Percentiles rank a stretch among this genome's conserved stretches.
These are phyloP conservation scores for Barnettozyma populi DNA, from an alignment of 805 yeast genomes.

Conservation along the genomic window DNA sequence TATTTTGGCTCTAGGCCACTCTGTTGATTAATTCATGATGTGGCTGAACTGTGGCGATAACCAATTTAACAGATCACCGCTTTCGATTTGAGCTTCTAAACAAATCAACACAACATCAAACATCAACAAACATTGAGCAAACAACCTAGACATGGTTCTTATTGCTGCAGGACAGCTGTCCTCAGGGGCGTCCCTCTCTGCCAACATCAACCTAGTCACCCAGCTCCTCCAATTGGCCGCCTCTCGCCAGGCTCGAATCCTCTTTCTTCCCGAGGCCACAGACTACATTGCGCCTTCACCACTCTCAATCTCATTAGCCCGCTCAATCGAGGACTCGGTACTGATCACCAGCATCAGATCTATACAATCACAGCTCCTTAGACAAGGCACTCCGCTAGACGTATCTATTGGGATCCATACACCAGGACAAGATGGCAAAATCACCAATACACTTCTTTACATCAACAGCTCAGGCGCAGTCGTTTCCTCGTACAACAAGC, in stretches of 20 bases:
- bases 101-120: no score
- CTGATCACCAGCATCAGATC: conserved; percentile 40
- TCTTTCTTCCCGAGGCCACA: conserved; percentile 91
- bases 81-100: no score
- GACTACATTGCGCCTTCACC: conserved; percentile 68
- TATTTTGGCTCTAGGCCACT: no score
- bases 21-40: no score
- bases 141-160: conserved; percentile 37
- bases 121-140: no score
- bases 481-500: conserved; percentile 67
- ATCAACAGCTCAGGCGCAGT: conserved; percentile 60
- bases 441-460: conserved; percentile 71
- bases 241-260: conserved; percentile 50
- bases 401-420: conserved; percentile 90
- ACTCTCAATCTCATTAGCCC: conserved; percentile 56
- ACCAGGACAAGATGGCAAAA: conserved; percentile 46
- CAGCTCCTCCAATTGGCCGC: conserved; percentile 62
- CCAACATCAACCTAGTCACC: conserved; percentile 56
- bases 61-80: no score
- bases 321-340: conserved; percentile 35
- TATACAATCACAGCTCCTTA: conserved; percentile 37
- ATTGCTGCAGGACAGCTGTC: conserved; percentile 87
- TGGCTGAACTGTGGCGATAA: no score
- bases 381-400: conserved; percentile 35
- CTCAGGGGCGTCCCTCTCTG: conserved; percentile 56